Percentiles rank a stretch among this genome's conserved stretches.
Evolutionary conservation across 176 grass and related monocot genomes (phyloP).

Genomic region (Oryza glaberrima): DNA sequence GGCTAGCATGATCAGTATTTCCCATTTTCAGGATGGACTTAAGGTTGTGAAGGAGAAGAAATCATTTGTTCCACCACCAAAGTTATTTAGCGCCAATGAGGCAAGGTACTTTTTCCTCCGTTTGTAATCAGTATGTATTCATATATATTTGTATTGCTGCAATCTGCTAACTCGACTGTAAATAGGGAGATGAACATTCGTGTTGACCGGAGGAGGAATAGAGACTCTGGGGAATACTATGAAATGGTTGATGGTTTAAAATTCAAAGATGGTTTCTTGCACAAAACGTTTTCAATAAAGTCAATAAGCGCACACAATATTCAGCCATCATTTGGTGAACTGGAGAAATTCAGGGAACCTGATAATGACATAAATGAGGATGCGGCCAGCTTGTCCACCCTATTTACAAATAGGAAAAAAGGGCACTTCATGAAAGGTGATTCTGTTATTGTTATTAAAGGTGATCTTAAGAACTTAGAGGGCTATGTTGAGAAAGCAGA

Average conservation of each 20-base stretch:
- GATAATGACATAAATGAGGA: constrained; percentile 69
- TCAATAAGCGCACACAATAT: constrained; percentile 71
- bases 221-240: constrained; percentile 65
- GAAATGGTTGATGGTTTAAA: constrained; percentile 63
- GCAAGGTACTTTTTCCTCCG: constrained; percentile 58
- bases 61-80: constrained; percentile 70
- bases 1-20: neutral
- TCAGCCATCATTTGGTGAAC: constrained; percentile 71
- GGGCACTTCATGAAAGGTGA: constrained; percentile 91
- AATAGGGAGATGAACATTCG: constrained; percentile 70
- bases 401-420: constrained; percentile 83
- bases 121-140: constrained; percentile 2
- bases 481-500: constrained; percentile 90
- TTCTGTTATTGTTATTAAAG: constrained; percentile 76
- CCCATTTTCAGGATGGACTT: constrained; percentile 60
- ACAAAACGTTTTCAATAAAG: constrained; percentile 79
- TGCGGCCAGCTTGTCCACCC: constrained; percentile 68
- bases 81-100: constrained; percentile 78
- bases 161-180: constrained; percentile 38
- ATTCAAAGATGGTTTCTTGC: constrained; percentile 88
- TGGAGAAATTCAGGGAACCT: constrained; percentile 85
- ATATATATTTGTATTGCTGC: constrained; percentile 25
- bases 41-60: constrained; percentile 76
- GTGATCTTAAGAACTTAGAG: constrained; percentile 72
- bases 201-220: constrained; percentile 62